These are phyloP conservation scores for Candida xyloterini DNA, from an alignment of 805 yeast species.

Conservation along the genomic window DNA sequence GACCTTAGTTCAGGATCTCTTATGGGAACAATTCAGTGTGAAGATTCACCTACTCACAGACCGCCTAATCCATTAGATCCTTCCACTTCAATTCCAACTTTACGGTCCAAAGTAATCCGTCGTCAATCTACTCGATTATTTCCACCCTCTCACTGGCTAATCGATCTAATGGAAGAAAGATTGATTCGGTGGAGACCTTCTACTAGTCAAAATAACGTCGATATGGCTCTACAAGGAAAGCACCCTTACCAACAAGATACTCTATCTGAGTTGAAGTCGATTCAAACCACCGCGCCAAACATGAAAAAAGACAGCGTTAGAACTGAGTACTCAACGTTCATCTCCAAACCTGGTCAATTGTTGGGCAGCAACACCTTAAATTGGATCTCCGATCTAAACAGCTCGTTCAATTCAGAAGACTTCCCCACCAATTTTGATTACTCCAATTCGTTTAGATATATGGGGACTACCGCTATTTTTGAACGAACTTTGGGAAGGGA, in stretches of 20 bases:
- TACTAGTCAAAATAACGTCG: constrained; percentile 25
- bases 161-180: constrained; percentile 36
- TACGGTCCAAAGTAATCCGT: constrained; percentile 28
- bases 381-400: constrained; percentile 18
- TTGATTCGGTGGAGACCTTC: constrained; percentile 37
- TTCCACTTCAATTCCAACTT: constrained; percentile 16
- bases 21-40: constrained; percentile 3
- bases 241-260: constrained; percentile 30
- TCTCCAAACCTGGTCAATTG: constrained; percentile 6
- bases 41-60: constrained; percentile 22
- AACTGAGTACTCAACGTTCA: constrained; percentile 1
- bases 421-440: constrained; percentile 14
- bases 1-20: constrained; percentile 10
- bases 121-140: constrained; percentile 30
- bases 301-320: not conserved
- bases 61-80: constrained; percentile 19
- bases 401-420: constrained; percentile 16
- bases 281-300: constrained; percentile 3
- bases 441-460: constrained; percentile 18
- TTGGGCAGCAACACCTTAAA: constrained; percentile 15
- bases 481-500: not conserved
- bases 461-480: constrained; percentile 7
- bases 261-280: not conserved
- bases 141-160: constrained; percentile 26
- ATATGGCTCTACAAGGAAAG: constrained; percentile 31